Conservation (phyloP, 495 filamentous ascomycete genomes). For the Penicillium ochrochloron region DNA sequence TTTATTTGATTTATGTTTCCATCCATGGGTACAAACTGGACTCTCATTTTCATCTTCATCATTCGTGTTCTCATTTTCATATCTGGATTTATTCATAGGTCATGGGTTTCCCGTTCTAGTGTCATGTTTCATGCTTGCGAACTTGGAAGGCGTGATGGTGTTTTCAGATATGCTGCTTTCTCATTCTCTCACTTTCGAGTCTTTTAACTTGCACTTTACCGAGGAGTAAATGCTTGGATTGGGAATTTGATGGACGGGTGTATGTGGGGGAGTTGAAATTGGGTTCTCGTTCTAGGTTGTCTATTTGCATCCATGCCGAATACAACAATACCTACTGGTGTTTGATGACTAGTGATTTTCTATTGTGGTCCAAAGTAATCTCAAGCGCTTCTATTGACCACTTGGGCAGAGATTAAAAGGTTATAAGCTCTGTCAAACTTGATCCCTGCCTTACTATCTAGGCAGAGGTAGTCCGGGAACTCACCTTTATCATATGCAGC, state of each 20-base stretch:
- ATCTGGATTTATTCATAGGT: conserved; percentile 4
- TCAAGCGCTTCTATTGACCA: too few relatives aligned
- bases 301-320: not conserved
- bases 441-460: too few relatives aligned
- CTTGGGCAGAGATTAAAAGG: too few relatives aligned
- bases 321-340: not conserved
- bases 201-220: too few relatives aligned
- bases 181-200: not conserved
- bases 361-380: too few relatives aligned
- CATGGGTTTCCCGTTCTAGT: not conserved
- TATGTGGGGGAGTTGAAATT: not conserved
- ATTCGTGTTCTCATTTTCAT: not conserved
- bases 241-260: not conserved
- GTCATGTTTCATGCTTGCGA: conserved; percentile 13
- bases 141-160: conserved; percentile 22
- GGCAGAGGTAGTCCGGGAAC: too few relatives aligned
- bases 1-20: not conserved
- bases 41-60: not conserved
- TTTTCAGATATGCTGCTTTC: conserved; percentile 6
- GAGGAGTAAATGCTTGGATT: not conserved
- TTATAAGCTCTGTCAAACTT: too few relatives aligned
- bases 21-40: conserved; percentile 5
- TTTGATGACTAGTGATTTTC: not conserved
- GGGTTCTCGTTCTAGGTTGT: not conserved
- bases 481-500: too few relatives aligned